A percentile compares a stretch with the other conserved stretches of the same genome.
Evolutionary conservation across 1,139 yeast species (phyloP).

Genomic region (Debaryomyces sp.): DNA sequence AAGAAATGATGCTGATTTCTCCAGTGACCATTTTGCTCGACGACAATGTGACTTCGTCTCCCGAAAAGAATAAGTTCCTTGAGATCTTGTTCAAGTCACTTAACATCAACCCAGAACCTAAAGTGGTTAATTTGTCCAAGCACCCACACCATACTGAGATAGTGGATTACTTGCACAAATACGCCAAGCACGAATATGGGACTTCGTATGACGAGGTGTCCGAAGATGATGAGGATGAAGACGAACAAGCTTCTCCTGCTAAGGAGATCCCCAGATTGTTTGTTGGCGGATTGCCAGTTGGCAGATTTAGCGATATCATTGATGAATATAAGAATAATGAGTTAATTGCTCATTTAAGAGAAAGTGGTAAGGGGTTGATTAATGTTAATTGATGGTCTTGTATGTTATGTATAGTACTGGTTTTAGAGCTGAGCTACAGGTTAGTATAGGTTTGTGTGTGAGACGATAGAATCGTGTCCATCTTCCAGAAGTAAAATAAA

Average conservation of each 20-base stretch:
- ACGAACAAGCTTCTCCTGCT: conserved; percentile 2
- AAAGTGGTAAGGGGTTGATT: conserved; percentile 31
- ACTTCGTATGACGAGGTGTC: conserved; percentile 9
- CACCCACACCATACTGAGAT: conserved; percentile 34
- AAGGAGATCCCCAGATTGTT: conserved; percentile 32
- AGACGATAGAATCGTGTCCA: not conserved
- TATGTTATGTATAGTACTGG: not conserved
- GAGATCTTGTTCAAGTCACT: conserved; percentile 23
- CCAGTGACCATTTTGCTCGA: conserved; percentile 7
- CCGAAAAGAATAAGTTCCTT: conserved; percentile 19
- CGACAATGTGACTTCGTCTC: conserved; percentile 39
- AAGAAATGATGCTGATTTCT: conserved; percentile 8
- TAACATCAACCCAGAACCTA: conserved; percentile 36
- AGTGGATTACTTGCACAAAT: conserved; percentile 27
- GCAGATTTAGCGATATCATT: conserved; percentile 28
- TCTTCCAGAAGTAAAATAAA: not conserved
- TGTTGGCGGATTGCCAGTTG: conserved; percentile 36
- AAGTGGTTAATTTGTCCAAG: conserved; percentile 29
- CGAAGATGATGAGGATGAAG: conserved; percentile 15
- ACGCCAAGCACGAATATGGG: conserved; percentile 11
- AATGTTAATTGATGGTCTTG: conserved; percentile 17
- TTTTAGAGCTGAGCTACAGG: not conserved
- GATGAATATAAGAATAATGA: conserved; percentile 22
- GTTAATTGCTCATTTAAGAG: conserved; percentile 23
- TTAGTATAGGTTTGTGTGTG: not conserved